These are phyloP conservation scores for Xylaria nigripes DNA, from an alignment of 495 filamentous ascomycete genomes.

Conservation along the genomic window DNA sequence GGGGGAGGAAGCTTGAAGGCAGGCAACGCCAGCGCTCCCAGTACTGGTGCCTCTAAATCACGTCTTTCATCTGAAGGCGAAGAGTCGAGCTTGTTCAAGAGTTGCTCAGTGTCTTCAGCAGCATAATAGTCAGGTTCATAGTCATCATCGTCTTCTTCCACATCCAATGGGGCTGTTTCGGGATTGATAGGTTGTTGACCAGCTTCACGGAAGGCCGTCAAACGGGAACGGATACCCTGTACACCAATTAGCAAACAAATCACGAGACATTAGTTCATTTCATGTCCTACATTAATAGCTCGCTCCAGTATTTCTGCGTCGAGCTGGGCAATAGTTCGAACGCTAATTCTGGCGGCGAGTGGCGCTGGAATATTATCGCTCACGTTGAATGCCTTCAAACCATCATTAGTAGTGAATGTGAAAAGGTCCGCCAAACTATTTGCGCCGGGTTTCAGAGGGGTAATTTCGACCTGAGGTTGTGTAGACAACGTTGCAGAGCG, in stretches of 20 bases:
- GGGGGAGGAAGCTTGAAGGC: slow-evolving; percentile 75
- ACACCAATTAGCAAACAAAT: background rate
- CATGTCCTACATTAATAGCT: slow-evolving; percentile 50
- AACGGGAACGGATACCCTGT: slow-evolving; percentile 34
- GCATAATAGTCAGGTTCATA: slow-evolving; percentile 79
- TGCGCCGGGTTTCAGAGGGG: slow-evolving; percentile 63
- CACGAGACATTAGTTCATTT: slow-evolving; percentile 19
- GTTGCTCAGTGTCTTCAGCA: slow-evolving; percentile 63
- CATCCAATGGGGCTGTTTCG: slow-evolving; percentile 40
- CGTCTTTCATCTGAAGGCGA: slow-evolving; percentile 43
- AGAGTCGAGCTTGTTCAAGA: slow-evolving; percentile 61
- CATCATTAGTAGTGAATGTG: slow-evolving; percentile 68
- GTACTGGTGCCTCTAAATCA: slow-evolving; percentile 19
- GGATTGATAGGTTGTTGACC: slow-evolving; percentile 39
- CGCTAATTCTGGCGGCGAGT: slow-evolving; percentile 66
- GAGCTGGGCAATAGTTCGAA: slow-evolving; percentile 58
- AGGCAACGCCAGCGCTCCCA: slow-evolving; percentile 39
- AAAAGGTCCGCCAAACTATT: slow-evolving; percentile 72
- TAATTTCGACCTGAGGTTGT: slow-evolving; percentile 43
- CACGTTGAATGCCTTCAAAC: slow-evolving; percentile 72
- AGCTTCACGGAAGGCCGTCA: slow-evolving; percentile 26
- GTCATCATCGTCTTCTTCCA: slow-evolving; percentile 79
- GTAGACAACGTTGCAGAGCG: slow-evolving; percentile 22
- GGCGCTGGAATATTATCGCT: slow-evolving; percentile 58
- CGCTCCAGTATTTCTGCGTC: slow-evolving; percentile 56